Evolutionary conservation across 2,329 filamentous ascomycete species (phyloP).

Genomic region (Dactylonectria macrodidyma): DNA sequence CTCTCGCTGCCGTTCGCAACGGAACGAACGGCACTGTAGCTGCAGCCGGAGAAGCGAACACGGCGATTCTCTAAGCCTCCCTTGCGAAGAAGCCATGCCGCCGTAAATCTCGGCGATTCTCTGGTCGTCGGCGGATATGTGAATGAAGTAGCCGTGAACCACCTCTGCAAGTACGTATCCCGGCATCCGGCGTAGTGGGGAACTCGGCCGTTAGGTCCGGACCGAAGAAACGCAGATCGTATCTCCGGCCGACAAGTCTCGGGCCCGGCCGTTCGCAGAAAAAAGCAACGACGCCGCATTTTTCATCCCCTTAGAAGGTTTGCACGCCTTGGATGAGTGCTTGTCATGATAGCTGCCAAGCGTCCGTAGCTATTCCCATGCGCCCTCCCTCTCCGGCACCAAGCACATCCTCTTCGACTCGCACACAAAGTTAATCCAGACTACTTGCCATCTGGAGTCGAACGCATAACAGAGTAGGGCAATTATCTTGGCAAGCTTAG

Average conservation of each 20-base stretch:
- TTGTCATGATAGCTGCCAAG: not conserved
- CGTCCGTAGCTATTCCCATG: not conserved
- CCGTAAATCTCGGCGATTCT: not conserved
- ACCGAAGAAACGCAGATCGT: not conserved
- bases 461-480: no score
- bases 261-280: not conserved
- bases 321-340: no score
- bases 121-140: not conserved
- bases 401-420: no score
- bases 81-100: not conserved
- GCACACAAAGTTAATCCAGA: no score
- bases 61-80: not conserved
- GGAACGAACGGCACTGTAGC: not conserved
- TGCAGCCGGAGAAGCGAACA: not conserved
- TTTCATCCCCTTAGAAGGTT: not conserved
- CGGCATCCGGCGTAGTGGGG: slow-evolving; percentile 4
- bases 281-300: not conserved
- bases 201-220: not conserved
- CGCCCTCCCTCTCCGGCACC: no score
- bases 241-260: slow-evolving; percentile 6
- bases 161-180: not conserved
- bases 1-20: not conserved
- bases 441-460: no score
- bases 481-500: no score
- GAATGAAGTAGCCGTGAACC: not conserved